phyloP scores from a whole-genome alignment of 768 basidiomycete genomes.

The Tephrocybe sp. region DNA sequence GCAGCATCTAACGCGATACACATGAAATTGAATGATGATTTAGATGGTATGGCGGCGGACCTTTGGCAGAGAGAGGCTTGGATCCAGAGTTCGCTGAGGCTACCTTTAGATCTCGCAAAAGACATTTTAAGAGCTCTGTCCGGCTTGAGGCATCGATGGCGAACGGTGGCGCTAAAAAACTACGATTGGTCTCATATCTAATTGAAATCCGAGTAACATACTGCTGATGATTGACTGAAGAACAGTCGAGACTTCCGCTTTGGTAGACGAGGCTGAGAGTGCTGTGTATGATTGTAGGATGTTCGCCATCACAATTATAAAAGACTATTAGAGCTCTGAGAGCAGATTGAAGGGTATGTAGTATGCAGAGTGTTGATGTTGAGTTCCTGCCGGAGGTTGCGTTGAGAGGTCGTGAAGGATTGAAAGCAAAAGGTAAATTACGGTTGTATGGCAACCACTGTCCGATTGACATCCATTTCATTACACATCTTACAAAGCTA shows the following conservation, averaged over 20 bases:
- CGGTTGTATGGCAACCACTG: slow-evolving; percentile 11
- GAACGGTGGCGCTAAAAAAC: slow-evolving; percentile 38
- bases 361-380: not conserved
- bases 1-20: slow-evolving; percentile 53
- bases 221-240: slow-evolving; percentile 54
- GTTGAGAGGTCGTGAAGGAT: slow-evolving; percentile 13
- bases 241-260: slow-evolving; percentile 43
- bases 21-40: not conserved
- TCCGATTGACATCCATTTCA: slow-evolving; percentile 14
- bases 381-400: slow-evolving; percentile 3
- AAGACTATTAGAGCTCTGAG: slow-evolving; percentile 4
- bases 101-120: slow-evolving; percentile 60
- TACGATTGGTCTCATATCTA: not conserved
- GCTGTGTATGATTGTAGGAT: slow-evolving; percentile 45
- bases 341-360: not conserved
- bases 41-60: slow-evolving; percentile 47
- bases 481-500: slow-evolving; percentile 18
- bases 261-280: slow-evolving; percentile 46
- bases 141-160: slow-evolving; percentile 49
- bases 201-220: slow-evolving; percentile 22
- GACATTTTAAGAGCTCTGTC: slow-evolving; percentile 51
- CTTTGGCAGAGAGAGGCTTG: slow-evolving; percentile 53
- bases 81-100: slow-evolving; percentile 28
- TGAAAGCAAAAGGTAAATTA: slow-evolving; percentile 7
- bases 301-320: slow-evolving; percentile 40